These are phyloP conservation scores for Botrytis porri DNA, from an alignment of 2,329 filamentous ascomycete species.

Conservation along the genomic window DNA sequence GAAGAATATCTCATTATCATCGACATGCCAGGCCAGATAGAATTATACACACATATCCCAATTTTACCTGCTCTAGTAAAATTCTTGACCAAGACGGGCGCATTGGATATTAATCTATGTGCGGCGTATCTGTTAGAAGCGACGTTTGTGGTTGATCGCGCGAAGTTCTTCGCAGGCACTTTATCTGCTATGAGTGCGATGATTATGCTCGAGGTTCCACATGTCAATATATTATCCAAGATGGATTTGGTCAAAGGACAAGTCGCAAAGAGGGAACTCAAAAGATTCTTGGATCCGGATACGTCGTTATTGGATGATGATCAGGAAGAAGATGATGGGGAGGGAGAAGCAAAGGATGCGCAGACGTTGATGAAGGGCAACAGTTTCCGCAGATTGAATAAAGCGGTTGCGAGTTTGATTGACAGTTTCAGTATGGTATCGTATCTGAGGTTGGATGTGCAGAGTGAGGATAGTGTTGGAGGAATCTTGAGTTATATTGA, in stretches of 20 bases:
- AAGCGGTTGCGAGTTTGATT: constrained; percentile 84
- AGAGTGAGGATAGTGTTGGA: constrained; percentile 87
- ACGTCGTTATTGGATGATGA: constrained; percentile 66
- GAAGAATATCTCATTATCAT: constrained; percentile 98
- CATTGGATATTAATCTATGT: constrained; percentile 86
- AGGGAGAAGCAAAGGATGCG: constrained; percentile 57
- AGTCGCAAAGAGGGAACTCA: constrained; percentile 81
- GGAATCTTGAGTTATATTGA: constrained; percentile 88
- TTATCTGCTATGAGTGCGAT: constrained; percentile 97
- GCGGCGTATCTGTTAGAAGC: constrained; percentile 93
- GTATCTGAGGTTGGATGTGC: constrained; percentile 83
- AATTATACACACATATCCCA: constrained; percentile 95
- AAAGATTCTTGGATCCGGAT: constrained; percentile 87
- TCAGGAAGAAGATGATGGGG: constrained; percentile 46
- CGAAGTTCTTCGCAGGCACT: constrained; percentile 96
- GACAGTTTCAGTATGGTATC: constrained; percentile 99
- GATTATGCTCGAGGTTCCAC: constrained; percentile 96
- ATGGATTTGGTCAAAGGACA: constrained; percentile 96
- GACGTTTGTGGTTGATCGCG: constrained; percentile 90
- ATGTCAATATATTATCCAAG: constrained; percentile 94
- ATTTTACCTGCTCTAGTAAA: constrained; percentile 82
- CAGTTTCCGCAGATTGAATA: constrained; percentile 79
- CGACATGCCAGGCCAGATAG: constrained; percentile 98
- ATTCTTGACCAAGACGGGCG: constrained; percentile 74
- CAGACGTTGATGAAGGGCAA: constrained; percentile 75